Percentiles rank a stretch among this genome's conserved stretches.
Evolutionary conservation across 176 grass and related monocot genomes (phyloP).

Genomic region (Aegilops speltoides): DNA sequence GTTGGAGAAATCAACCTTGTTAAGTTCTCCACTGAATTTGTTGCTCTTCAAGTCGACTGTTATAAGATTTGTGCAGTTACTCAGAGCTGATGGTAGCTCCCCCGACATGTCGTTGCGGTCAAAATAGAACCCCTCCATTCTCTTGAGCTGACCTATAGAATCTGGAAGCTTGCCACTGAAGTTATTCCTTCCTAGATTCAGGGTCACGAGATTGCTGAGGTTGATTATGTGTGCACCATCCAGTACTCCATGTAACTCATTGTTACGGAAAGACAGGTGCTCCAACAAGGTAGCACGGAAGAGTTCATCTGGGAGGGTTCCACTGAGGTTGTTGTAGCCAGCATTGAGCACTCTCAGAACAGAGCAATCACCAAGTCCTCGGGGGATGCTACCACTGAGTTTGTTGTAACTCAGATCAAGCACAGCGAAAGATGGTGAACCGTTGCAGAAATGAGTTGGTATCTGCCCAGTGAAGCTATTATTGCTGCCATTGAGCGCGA

Average conservation of each 20-base stretch:
- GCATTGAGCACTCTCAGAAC: not conserved
- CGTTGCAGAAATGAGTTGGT: not conserved
- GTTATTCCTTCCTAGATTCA: slow-evolving; percentile 33
- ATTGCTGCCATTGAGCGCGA: slow-evolving; percentile 23
- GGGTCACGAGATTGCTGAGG: slow-evolving; percentile 25
- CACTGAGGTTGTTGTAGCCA: slow-evolving; percentile 11
- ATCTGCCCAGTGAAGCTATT: slow-evolving; percentile 26
- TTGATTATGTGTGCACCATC: not conserved
- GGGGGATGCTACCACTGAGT: not conserved
- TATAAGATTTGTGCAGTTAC: slow-evolving; percentile 32
- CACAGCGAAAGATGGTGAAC: not conserved
- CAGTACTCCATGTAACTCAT: not conserved
- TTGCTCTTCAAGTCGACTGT: slow-evolving; percentile 24
- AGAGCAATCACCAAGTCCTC: not conserved
- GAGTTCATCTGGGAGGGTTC: not conserved
- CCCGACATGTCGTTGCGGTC: slow-evolving; percentile 27
- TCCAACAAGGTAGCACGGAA: not conserved
- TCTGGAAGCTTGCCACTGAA: slow-evolving; percentile 26
- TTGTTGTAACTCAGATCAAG: not conserved
- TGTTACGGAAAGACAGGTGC: slow-evolving; percentile 11
- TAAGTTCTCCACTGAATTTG: slow-evolving; percentile 21
- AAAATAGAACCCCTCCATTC: slow-evolving; percentile 25
- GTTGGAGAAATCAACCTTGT: slow-evolving; percentile 36
- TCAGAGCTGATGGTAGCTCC: slow-evolving; percentile 33
- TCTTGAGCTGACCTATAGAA: slow-evolving; percentile 35